Evolutionary conservation across 192 early-diverging fungal genomes (phyloP).

Genomic region (Dissophora ornata): DNA sequence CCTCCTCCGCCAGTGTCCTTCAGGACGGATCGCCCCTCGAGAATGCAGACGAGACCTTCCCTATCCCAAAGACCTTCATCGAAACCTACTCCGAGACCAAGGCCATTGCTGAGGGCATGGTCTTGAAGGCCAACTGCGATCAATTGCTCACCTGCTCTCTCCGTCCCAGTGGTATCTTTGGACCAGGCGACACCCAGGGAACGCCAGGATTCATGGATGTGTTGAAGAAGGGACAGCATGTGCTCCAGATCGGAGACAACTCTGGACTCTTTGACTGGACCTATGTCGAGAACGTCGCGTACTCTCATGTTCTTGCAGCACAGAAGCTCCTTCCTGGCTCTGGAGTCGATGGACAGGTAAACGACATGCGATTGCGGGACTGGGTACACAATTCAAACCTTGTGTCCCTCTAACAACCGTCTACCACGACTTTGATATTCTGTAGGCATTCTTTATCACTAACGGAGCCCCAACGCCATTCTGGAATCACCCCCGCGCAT

Average conservation of each 20-base stretch:
- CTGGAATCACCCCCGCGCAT: conserved; percentile 86
- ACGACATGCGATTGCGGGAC: too few relatives aligned
- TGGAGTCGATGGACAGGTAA: conserved; percentile 59
- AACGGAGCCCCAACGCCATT: conserved; percentile 90
- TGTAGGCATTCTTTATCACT: conserved; percentile 89
- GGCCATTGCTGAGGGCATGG: conserved; percentile 75
- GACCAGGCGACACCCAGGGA: conserved; percentile 81
- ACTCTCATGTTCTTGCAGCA: conserved; percentile 89
- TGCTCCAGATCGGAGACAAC: conserved; percentile 89
- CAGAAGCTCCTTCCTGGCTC: conserved; percentile 67
- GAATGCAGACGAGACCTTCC: conserved; percentile 83
- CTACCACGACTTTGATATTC: too few relatives aligned
- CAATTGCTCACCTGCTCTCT: conserved; percentile 78
- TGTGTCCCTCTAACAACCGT: too few relatives aligned
- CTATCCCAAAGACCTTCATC: conserved; percentile 78
- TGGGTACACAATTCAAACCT: too few relatives aligned
- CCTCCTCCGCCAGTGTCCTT: conserved; percentile 91
- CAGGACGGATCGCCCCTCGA: conserved; percentile 79
- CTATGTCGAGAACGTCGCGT: conserved; percentile 94
- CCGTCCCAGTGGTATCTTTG: conserved; percentile 93
- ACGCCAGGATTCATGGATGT: conserved; percentile 77
- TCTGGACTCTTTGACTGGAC: conserved; percentile 88
- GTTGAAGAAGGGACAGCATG: conserved; percentile 66
- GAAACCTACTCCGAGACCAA: conserved; percentile 97
- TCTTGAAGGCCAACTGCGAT: conserved; percentile 78